Evolutionary conservation across 345 rosid species (phyloP), one percentile per base, ranked within the genome.

Genomic region (Pistacia atlantica): DNA sequence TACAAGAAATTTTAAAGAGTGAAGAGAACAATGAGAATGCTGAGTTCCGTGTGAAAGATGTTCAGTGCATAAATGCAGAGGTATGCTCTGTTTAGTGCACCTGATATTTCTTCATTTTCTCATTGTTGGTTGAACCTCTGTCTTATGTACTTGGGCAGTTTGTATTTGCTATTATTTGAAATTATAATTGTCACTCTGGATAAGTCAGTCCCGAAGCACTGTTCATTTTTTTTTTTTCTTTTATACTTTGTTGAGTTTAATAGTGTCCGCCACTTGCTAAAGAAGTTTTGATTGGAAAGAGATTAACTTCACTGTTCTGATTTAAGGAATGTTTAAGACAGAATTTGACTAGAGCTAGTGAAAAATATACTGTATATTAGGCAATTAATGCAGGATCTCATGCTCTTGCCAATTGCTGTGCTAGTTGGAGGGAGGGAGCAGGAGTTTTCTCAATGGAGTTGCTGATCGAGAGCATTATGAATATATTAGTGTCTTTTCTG

Each of bases 61-160:
- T 87, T 72, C 90, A 86, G 67, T 86, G 80, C 81, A 89, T 89
- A 64, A 88, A 84, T 64, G 93, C 93, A 37, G 91, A 87, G 75
- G 91, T 87, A 69, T 45, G 81, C 75, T 49, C 65, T 65, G 66
- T 54, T 8, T 17, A 63, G 55, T 56, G 22, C 64, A 17, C 17
- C 8, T 62, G 51, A 62, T 18, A 11, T n/a, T 45, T 67, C 54
- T 46, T 49, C 33, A 45, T 37, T 65, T 45, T 63, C 38, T 12
- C 2, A 11, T 63, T 37, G 35, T 28, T 60, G 68, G 5, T 33
- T 18, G 68, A 16, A 20, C 5, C 42, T 66, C 28, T n/a, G n/a
- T 22, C 54, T 12, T 11, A 18, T 45, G 18, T 14, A 48, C 51
- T n/a, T 42, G 5, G 13, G 12, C 20, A 37, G 20, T 38, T 42